Base-by-base conservation (phyloP, 2,329 filamentous ascomycete species). In the Venturia aucupariae region DNA sequence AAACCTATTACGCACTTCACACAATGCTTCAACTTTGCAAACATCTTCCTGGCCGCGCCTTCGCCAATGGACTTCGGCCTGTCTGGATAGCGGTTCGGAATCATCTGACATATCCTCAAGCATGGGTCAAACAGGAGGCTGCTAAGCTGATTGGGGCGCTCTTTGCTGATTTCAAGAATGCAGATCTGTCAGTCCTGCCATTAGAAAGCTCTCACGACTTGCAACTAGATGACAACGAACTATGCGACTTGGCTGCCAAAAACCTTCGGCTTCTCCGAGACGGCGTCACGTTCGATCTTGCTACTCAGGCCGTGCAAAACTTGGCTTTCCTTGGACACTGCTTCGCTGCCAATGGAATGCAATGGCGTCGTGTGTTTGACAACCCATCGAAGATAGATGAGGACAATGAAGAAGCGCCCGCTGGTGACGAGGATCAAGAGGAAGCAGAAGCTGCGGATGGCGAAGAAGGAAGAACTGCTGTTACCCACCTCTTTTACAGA, bases 401-500 rank as follows among this genome's bases (percentile, higher is more conserved):
- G 13, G 76, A 78, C 35, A 72, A 75, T 48, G 46, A 51, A 51
- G 46, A 57, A 57, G 70, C 70, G 60, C 71, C 75, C 15, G 67
- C 69, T 22, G 68, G 65, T 30, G 66, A 65, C 17, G 78, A 78
- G 32, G 76, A 78, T 51, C 76, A 75, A 8, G 76, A 78, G 55
- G 76, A 75, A 5, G 48, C 42, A 11, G 55, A 54, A 38, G 63
- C 32, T 22, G 65, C 75, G 15, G 76, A 75, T 46, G 75, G 72
- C 30, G 74, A 72, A 38, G 71, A 69, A 51, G 73, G 75, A 39
- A 71, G 24, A 61, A 78, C 81, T 3, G 82, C 82, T 2, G 80
- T 96, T 38, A 82, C 87, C 66, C 92, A 90, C 75, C 81, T 97
- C 64, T 88, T 96, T 72, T 84, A 85, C 69, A 88, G 90, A 70